phyloP scores from a whole-genome alignment of 1,139 yeast genomes.

The Protomyces pachydermus region DNA sequence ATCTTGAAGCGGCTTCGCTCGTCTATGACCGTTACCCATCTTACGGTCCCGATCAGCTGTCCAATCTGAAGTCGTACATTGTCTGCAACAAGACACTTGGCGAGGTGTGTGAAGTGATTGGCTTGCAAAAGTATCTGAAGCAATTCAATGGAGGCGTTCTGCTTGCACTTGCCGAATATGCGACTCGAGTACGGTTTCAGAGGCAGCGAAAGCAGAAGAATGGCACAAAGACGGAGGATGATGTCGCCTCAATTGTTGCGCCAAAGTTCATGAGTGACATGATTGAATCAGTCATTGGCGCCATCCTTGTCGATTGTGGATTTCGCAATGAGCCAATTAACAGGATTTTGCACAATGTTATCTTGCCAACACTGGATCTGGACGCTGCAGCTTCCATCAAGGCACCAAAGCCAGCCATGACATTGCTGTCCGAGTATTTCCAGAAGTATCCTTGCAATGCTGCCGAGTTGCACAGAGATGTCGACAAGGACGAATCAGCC shows the following conservation, averaged over 20 bases:
- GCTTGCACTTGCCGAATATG: constrained; percentile 21
- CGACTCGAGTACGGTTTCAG: constrained; percentile 7
- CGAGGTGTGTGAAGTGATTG: constrained; percentile 13
- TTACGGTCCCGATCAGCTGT: neutral
- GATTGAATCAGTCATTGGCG: constrained; percentile 29
- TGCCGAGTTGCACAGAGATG: neutral
- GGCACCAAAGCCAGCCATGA: neutral
- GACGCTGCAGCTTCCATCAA: neutral
- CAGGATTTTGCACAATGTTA: neutral
- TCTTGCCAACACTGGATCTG: constrained; percentile 1
- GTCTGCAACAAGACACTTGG: constrained; percentile 29
- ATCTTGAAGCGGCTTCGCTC: constrained; percentile 12
- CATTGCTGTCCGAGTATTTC: neutral
- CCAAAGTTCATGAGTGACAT: constrained; percentile 30
- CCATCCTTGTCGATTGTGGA: constrained; percentile 28
- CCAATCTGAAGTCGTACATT: constrained; percentile 22
- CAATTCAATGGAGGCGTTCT: constrained; percentile 24
- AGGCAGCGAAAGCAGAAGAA: neutral
- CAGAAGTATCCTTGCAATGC: neutral
- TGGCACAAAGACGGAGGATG: constrained; percentile 2
- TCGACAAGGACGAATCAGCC: neutral
- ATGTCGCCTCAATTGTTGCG: constrained; percentile 7
- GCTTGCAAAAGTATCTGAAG: constrained; percentile 24
- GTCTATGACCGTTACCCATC: constrained; percentile 2
- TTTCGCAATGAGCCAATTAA: constrained; percentile 7